Evolutionary conservation across 2,329 filamentous ascomycete genomes (phyloP), one percentile per base, ranked within the genome.

Genomic region (Pseudocercospora fuligena): DNA sequence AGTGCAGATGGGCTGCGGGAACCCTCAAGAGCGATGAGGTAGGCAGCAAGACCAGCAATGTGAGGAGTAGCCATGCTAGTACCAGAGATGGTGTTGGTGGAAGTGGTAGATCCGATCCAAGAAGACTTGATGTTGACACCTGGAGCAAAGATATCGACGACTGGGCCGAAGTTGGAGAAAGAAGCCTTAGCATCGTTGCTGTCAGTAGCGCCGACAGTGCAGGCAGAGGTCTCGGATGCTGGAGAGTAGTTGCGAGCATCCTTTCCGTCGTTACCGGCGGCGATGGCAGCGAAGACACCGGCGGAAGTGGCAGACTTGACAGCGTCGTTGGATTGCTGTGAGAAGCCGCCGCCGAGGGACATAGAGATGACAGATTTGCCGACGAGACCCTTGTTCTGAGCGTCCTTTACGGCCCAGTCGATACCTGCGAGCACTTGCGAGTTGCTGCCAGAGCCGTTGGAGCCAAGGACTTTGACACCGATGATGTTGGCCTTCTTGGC

Each of bases 341-440:
- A 76, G 54, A 76, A 79, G 56, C 72, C 73, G 27, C 79, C 79
- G 65, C 80, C 80, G 27, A 83, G 77, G 47, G 79, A 81, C 77
- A 81, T 74, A 69, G 79, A 80, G 62, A 75, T 78, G 54, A 72
- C 70, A 25, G 68, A 64, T 23, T 59, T 54, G 19, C 60, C 60
- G 29, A 97, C 97, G 79, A 90, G 91, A 89, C 97, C 90, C 77
- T 82, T 92, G 46, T 61, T 63, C 85, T 94, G 92, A 74, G 92
- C 92, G 60, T 80, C 78, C 57, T 76, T 68, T 57, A 82, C 74
- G 49, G 81, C 80, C 75, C 76, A 81, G 62, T 81, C 33, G 27
- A 60, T 60, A 27, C 83, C 85, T 36, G 77, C 73, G 66, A 86
- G 79, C 68, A 83, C 82, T 69, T 78, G 78, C 16, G 78, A 75